Evolutionary conservation across 179 eudicot species (phyloP), one percentile per base, ranked within the genome.

Genomic region (Heliamphora pulchella): DNA sequence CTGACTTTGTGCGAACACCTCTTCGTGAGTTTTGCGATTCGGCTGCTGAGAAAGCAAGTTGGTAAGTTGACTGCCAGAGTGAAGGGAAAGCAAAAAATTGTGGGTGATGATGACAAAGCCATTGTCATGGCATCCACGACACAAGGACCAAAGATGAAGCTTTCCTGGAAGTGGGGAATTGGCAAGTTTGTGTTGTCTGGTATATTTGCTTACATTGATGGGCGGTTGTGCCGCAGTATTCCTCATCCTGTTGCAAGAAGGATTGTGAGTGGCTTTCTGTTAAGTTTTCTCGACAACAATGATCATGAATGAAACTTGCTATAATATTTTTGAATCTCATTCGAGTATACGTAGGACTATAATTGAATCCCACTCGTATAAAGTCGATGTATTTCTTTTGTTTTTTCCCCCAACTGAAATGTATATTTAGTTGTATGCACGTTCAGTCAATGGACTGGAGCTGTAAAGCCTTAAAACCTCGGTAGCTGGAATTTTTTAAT

Each of bases 1-100:
- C 82, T 91, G 82, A 96, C 99, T 69, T 83, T 96, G 83, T 91
- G 93, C 47, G 98, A 96, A 83, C 99, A 96, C 85, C 96, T 96
- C 15, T 92, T 96, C 72, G 99, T 96, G 86, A 96, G 98, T 82
- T 96, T 96, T 79, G 90, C 91, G 3, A 96, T 96, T 79, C 97
- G 98, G 15, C 47, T 81, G 71, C 88, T 96, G 78, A 86, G 98
- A 83, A 94, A 87, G 81, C 96, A 88, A 81, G 85, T 96, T 41
- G 86, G 86, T 70, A 86, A 83, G 13, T 81, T 78, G 62, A 62
- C 87, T 55, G 84, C 83, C 53, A 83, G 82, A 69, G 78, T 89
- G 31, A 89, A 82, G 71, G 84, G 81, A 84, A 93, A 80, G 78
- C 77, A 66, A 48, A 88, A 88, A 70, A 68, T 66, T 71, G 79